Percentiles rank a stretch among this genome's conserved stretches.
Evolutionary conservation across 768 basidiomycete genomes (phyloP).

Genomic region (Lentinus tigrinus): DNA sequence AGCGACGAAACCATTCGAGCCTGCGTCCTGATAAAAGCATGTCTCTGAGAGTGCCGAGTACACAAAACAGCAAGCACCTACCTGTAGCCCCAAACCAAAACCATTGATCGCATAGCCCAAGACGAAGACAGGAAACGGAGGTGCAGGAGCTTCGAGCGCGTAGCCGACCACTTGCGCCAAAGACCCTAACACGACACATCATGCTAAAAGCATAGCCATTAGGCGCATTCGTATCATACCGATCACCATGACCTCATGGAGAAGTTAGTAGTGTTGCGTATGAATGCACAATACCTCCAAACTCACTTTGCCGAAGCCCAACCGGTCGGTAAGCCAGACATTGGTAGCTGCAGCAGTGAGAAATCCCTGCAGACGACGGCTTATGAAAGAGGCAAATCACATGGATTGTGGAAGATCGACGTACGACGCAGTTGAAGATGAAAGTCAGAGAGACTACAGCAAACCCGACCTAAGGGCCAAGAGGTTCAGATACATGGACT

Average conservation of each 20-base stretch:
- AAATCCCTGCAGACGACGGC: slow-evolving; percentile 44
- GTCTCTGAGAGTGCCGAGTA: neutral
- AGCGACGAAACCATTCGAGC: slow-evolving; percentile 70
- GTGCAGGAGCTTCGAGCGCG: slow-evolving; percentile 50
- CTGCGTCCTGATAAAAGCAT: slow-evolving; percentile 52
- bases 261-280: neutral
- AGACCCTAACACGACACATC: slow-evolving; percentile 38
- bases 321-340: slow-evolving; percentile 42
- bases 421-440: slow-evolving; percentile 45
- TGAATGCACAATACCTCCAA: neutral
- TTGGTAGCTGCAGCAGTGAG: slow-evolving; percentile 47
- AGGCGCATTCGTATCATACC: slow-evolving; percentile 24
- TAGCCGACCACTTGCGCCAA: slow-evolving; percentile 53
- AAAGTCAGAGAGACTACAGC: slow-evolving; percentile 63
- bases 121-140: slow-evolving; percentile 65
- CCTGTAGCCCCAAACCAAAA: slow-evolving; percentile 48
- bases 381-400: neutral
- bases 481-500: neutral
- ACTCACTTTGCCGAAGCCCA: slow-evolving; percentile 49
- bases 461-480: slow-evolving; percentile 40
- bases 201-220: neutral
- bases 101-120: slow-evolving; percentile 48
- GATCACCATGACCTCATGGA: slow-evolving; percentile 36
- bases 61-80: slow-evolving; percentile 13
- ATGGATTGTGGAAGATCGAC: slow-evolving; percentile 15